Conservation (phyloP, 164 flowering plant genomes). For the Vitis rupestris region DNA sequence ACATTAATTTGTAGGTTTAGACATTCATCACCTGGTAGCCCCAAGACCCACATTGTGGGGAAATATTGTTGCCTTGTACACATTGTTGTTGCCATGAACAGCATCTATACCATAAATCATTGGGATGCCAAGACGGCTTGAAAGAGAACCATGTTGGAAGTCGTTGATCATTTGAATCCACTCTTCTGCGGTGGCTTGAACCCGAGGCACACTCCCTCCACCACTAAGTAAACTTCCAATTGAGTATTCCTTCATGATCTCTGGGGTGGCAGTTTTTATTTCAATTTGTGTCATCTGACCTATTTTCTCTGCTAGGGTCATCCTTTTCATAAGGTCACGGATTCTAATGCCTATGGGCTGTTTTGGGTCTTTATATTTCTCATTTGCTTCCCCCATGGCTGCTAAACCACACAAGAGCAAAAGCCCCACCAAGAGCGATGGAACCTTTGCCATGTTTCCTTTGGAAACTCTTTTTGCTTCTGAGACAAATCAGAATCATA, state of each 20-base stretch:
- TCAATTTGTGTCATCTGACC: constrained; percentile 28
- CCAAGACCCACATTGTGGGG: constrained; percentile 31
- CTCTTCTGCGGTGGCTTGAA: constrained; percentile 10
- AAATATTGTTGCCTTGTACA: constrained; percentile 25
- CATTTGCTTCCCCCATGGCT: neutral
- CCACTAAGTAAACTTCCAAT: constrained; percentile 25
- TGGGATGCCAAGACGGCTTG: constrained; percentile 25
- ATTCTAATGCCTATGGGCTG: constrained; percentile 4
- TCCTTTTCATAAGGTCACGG: constrained; percentile 14
- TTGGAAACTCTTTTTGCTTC: too few relatives aligned
- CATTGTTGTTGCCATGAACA: constrained; percentile 29
- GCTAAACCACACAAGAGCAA: neutral
- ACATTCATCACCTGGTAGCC: constrained; percentile 15
- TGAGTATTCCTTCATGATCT: constrained; percentile 11
- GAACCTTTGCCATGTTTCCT: neutral
- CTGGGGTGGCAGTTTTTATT: neutral
- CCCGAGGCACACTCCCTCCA: constrained; percentile 19
- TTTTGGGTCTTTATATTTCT: constrained; percentile 16
- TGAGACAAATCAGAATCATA: too few relatives aligned
- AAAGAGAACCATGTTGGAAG: constrained; percentile 18
- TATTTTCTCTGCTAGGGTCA: constrained; percentile 24
- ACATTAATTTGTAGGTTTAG: too few relatives aligned
- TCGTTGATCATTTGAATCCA: constrained; percentile 23
- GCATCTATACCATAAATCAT: constrained; percentile 32
- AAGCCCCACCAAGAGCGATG: neutral